A percentile compares a stretch with the other conserved stretches of the same genome.
These are phyloP conservation scores for Chenopodium album DNA, from an alignment of 148 eudicot species.

Conservation along the genomic window DNA sequence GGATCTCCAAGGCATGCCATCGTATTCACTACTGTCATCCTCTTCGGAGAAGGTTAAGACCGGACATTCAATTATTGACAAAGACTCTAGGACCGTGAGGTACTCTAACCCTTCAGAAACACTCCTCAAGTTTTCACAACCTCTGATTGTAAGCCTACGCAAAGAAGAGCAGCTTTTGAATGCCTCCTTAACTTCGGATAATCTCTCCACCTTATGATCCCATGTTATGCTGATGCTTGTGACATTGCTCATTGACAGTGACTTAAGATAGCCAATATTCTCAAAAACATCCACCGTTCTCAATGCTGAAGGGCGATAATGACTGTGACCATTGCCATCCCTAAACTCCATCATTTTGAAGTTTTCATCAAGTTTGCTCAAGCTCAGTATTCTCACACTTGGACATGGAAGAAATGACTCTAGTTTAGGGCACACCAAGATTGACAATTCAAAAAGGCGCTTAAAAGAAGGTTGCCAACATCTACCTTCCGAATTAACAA, in stretches of 20 bases:
- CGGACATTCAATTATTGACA: background rate
- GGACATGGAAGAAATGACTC: conserved; percentile 28
- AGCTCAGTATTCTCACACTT: background rate
- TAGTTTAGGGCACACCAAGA: conserved; percentile 1
- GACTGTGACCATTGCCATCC: no score
- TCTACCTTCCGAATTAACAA: background rate
- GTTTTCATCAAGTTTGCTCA: background rate
- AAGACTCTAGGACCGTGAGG: conserved; percentile 19
- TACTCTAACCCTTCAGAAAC: conserved; percentile 25
- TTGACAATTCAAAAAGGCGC: background rate
- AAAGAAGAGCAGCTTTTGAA: conserved; percentile 22
- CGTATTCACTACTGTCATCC: background rate
- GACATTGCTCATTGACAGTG: background rate
- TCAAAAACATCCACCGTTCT: background rate
- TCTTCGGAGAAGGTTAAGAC: background rate
- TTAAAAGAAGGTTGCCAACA: background rate
- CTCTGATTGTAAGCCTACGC: background rate
- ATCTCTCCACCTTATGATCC: background rate
- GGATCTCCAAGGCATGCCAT: conserved; percentile 10
- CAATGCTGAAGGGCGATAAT: background rate
- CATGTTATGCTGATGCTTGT: background rate
- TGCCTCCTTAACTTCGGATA: conserved; percentile 6
- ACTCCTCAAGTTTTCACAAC: conserved; percentile 7
- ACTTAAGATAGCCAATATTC: conserved; percentile 4
- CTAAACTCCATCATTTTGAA: background rate